Conservation (phyloP, 352 stramenopile genomes). For the Plasmopara viticola region DNA sequence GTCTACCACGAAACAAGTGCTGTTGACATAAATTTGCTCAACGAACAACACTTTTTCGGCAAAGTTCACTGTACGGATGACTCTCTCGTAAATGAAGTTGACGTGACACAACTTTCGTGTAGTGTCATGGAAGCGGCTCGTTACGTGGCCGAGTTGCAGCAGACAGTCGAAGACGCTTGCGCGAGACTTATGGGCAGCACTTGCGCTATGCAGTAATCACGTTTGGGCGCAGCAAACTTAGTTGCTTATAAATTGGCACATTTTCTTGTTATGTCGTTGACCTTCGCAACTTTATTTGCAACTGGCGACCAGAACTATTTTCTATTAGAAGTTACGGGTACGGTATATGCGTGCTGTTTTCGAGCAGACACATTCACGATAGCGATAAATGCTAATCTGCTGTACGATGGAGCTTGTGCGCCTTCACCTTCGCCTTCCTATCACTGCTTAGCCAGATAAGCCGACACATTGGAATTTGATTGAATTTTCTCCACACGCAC, state of each 20-base stretch:
- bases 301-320: background rate
- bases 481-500: slow-evolving; percentile 30
- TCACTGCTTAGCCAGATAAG: slow-evolving; percentile 28
- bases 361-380: too few species aligned
- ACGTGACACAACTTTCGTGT: slow-evolving; percentile 10
- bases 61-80: slow-evolving; percentile 3
- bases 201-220: slow-evolving; percentile 35
- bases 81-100: slow-evolving; percentile 6
- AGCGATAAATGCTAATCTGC: too few species aligned
- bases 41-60: slow-evolving; percentile 14
- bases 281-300: background rate
- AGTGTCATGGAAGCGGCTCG: slow-evolving; percentile 15
- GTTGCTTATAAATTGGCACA: background rate
- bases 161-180: slow-evolving; percentile 37
- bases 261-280: background rate
- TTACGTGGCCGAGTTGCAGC: slow-evolving; percentile 26
- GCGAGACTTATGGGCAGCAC: slow-evolving; percentile 32
- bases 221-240: background rate
- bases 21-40: slow-evolving; percentile 30
- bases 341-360: too few species aligned
- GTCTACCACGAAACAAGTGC: slow-evolving; percentile 28
- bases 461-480: slow-evolving; percentile 28
- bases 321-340: too few species aligned
- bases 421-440: slow-evolving; percentile 7
- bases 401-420: too few species aligned